Base-by-base conservation (phyloP, 2,329 filamentous ascomycete genomes). In the Pseudogymnoascus sp. region DNA sequence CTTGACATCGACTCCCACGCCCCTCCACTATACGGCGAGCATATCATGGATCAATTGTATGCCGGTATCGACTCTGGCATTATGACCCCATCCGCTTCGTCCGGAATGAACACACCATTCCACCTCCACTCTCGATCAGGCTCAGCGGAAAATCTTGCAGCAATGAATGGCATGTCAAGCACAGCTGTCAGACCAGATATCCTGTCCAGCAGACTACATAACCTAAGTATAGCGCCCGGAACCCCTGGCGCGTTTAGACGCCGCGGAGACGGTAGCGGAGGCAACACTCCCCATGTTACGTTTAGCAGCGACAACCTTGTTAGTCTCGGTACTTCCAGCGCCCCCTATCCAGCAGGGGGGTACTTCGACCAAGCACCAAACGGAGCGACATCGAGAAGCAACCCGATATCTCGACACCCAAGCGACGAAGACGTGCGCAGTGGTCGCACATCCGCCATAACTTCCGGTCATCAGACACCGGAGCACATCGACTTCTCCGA, bases 1-100 rank as follows among this genome's bases (percentile, higher is more conserved):
- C 77, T 77, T 8, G 79, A 82, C 49, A 78, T 80, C 42, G 82
- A 85, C 42, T 79, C 84, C 18, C 82, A 84, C 25, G 93, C 93
- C 9, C 95, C 95, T n/a, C 95, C 95, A 0, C 86, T 92, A 40
- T 99, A 99, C 70, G 92, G 91, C 65, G 86, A 93, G 70, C 95
- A 97, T 74, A 83, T 90, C 49, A 84, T 97, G 25, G 95, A 99
- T 74, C 88, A 91, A 73, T 81, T 97, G 1, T 99, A 96, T 76
- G 91, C 91, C 68, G 91, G 93, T 66, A 83, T 97, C 63, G 91
- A 96, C 7, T 86, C 82, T 62, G 91, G 90, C n/a, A 89, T 93
- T 73, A 88, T 92, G 76, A 93, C 90, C 0, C 89, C 91, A 0
- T 86, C 82, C 1, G 78, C 84, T 37, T 74, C 74, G 62, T 88